Evolutionary conservation across 257 asterid species (phyloP).

Genomic region (Lithospermum erythrorhizon): DNA sequence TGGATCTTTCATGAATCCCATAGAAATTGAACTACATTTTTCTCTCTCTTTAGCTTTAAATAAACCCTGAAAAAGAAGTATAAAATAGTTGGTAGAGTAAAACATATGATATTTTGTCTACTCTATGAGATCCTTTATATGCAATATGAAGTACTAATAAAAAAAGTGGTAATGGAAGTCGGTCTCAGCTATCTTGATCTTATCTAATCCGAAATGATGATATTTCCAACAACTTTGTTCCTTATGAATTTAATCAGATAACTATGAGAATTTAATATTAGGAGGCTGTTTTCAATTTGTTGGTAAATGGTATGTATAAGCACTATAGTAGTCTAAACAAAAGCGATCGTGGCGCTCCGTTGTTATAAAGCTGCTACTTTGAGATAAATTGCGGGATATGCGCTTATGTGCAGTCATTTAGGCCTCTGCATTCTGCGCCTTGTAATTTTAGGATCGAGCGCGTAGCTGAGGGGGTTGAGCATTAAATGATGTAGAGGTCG

Average conservation of each 20-base stretch:
- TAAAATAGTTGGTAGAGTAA: too few species aligned
- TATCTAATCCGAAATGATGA: background rate
- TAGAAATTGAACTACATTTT: conserved; percentile 59
- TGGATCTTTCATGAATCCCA: conserved; percentile 64
- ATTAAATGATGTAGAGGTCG: too few species aligned
- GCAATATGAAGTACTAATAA: too few species aligned
- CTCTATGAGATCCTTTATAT: background rate
- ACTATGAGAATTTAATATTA: background rate
- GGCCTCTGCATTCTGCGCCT: too few species aligned
- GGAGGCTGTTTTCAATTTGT: background rate
- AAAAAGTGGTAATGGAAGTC: background rate
- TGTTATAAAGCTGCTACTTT: too few species aligned
- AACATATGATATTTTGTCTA: background rate
- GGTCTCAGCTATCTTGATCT: background rate
- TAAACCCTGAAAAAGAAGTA: background rate
- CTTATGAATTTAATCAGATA: background rate
- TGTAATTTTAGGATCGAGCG: too few species aligned
- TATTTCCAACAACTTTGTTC: background rate
- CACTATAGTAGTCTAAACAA: too few species aligned
- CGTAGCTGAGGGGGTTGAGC: too few species aligned
- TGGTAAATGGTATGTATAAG: background rate
- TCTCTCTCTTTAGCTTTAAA: background rate
- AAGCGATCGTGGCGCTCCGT: too few species aligned
- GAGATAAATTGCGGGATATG: too few species aligned
- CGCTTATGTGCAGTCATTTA: too few species aligned